A percentile compares a stretch with the other conserved stretches of the same genome.
These are phyloP conservation scores for Leptographium wingfieldii DNA, from an alignment of 2,329 filamentous ascomycete species.

Conservation along the genomic window DNA sequence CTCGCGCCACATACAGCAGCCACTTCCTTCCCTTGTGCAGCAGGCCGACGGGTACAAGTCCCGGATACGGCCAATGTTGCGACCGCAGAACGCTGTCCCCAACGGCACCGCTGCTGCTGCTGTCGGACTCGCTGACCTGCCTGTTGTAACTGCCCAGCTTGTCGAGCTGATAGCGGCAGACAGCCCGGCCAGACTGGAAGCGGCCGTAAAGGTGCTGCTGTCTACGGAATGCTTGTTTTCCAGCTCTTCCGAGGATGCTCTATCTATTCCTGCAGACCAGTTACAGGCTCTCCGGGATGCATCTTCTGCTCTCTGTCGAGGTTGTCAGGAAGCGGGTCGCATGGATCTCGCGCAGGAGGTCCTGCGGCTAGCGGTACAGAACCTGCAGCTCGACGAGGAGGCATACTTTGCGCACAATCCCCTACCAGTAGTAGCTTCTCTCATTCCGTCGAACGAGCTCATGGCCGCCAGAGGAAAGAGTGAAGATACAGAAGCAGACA, in stretches of 20 bases:
- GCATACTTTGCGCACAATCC: conserved; percentile 25
- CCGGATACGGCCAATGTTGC: neutral
- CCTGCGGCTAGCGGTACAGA: conserved; percentile 16
- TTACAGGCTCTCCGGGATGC: conserved; percentile 12
- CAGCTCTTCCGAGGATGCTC: neutral
- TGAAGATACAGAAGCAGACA: neutral
- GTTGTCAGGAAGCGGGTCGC: conserved; percentile 19
- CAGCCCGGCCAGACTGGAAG: neutral
- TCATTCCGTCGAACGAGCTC: conserved; percentile 3
- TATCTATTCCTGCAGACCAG: neutral
- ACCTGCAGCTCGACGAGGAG: conserved; percentile 19
- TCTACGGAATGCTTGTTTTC: neutral
- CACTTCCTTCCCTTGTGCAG: neutral
- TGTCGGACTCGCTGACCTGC: neutral
- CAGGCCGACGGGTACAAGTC: conserved; percentile 3
- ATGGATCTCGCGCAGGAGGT: conserved; percentile 21
- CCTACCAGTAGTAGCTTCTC: conserved; percentile 19
- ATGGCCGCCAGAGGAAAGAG: too few species aligned
- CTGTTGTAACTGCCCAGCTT: neutral
- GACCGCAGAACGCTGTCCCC: neutral
- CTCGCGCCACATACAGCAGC: neutral
- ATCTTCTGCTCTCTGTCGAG: conserved; percentile 19
- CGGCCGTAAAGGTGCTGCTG: neutral
- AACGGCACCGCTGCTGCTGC: neutral
- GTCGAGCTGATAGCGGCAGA: neutral